A percentile compares a stretch with the other conserved stretches of the same genome.
Evolutionary conservation across 1,284 basidiomycete species (phyloP).

Genomic region (Pyrrhoderma lamaoense): DNA sequence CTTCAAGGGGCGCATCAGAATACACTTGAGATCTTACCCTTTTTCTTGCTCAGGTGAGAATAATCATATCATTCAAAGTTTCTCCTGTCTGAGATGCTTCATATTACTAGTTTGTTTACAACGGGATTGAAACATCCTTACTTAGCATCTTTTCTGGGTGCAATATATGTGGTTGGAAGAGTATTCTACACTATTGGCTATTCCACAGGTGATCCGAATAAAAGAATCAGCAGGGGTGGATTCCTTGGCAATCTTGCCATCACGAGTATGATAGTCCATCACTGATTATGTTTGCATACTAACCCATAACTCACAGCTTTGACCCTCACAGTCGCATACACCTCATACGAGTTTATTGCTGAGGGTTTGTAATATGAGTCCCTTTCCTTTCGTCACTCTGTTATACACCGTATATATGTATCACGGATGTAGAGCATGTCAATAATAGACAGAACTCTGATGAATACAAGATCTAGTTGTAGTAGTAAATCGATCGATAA

Average conservation of each 20-base stretch:
- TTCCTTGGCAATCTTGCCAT: conserved; percentile 15
- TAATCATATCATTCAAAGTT: conserved; percentile 4
- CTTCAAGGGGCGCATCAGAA: conserved; percentile 62
- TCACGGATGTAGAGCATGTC: no score
- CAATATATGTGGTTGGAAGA: conserved; percentile 47
- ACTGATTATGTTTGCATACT: no score
- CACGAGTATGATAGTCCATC: conserved; percentile 16
- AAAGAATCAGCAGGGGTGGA: conserved; percentile 22
- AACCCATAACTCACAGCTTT: no score
- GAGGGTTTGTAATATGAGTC: no score
- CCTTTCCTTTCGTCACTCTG: no score
- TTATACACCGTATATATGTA: no score
- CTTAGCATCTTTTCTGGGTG: conserved; percentile 46
- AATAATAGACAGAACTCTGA: no score
- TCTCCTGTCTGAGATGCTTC: conserved; percentile 3
- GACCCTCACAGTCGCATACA: no score
- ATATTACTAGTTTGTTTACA: conserved; percentile 41
- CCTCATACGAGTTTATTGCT: no score
- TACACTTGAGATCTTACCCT: conserved; percentile 57
- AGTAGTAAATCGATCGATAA: no score
- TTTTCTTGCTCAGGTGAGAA: conserved; percentile 38
- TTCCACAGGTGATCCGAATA: conserved; percentile 38
- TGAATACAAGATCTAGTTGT: no score
- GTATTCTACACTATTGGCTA: conserved; percentile 61
- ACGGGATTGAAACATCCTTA: conserved; percentile 53